Percentiles rank a stretch among this genome's conserved stretches.
Evolutionary conservation across 1,139 yeast species (phyloP).

Genomic region (Debaryomyces udenii): DNA sequence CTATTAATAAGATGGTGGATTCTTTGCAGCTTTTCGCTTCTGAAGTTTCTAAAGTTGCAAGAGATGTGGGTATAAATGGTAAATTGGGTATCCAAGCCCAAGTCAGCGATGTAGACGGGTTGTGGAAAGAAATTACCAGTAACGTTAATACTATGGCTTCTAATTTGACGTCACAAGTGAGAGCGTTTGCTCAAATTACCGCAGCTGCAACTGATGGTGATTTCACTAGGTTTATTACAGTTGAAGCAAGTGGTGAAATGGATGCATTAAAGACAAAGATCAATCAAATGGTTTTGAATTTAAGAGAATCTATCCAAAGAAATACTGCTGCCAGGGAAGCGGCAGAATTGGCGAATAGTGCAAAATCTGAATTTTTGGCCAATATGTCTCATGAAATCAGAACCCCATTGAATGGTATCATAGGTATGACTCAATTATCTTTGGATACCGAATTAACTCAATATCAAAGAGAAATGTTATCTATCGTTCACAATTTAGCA

Average conservation of each 20-base stretch:
- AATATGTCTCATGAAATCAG: conserved; percentile 91
- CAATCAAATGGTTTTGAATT: conserved; percentile 86
- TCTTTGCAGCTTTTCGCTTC: conserved; percentile 84
- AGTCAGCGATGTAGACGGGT: conserved; percentile 86
- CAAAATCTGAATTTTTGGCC: conserved; percentile 89
- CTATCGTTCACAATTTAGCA: conserved; percentile 84
- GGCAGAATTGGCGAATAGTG: conserved; percentile 85
- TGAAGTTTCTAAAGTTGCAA: conserved; percentile 87
- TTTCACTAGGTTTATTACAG: conserved; percentile 85
- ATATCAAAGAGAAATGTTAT: conserved; percentile 86
- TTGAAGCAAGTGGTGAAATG: conserved; percentile 92
- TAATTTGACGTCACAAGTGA: conserved; percentile 85
- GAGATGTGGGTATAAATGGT: conserved; percentile 93
- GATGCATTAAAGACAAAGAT: conserved; percentile 89
- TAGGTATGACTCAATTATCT: conserved; percentile 89
- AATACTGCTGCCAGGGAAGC: conserved; percentile 94
- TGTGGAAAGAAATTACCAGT: conserved; percentile 92
- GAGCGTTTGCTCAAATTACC: conserved; percentile 91
- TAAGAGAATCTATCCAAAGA: conserved; percentile 86
- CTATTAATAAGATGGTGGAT: conserved; percentile 91
- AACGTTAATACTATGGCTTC: conserved; percentile 94
- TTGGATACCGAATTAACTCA: conserved; percentile 85
- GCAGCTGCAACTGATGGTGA: conserved; percentile 96
- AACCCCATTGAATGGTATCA: conserved; percentile 90
- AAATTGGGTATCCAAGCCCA: conserved; percentile 91